Evolutionary conservation across 371 early-diverging fungal species (phyloP), one percentile per base, ranked within the genome.

Genomic region (Mortierella sp.): DNA sequence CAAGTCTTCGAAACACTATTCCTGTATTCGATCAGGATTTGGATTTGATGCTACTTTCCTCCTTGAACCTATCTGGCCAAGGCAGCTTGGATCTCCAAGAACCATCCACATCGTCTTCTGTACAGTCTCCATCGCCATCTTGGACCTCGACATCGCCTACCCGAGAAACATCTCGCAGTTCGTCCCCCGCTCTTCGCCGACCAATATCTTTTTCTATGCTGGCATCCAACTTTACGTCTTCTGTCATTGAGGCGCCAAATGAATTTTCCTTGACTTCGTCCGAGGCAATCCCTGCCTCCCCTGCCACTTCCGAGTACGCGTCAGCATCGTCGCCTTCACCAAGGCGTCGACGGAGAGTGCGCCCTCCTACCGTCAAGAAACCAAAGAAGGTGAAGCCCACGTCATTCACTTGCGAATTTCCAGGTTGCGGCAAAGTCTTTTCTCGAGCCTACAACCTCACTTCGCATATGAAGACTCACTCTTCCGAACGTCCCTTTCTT

Each of bases 371-470:
- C 0, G 28, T 65, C 40, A 72, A 77, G 62, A 77, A 77, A 40
- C 65, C 58, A 28, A 77, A 72, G 33, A 78, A 66, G 40, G 19
- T 66, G 58, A 65, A 60, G 21, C 74, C 70, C 1, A 64, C 79
- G 2, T 57, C 55, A 1, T 73, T 82, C 52, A 64, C 70, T 43
- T 87, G 88, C 55, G 71, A 72, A 36, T 73, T 70, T n/a, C 74
- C 75, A 57, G 77, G 81, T 7, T 96, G 96, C 76, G 84, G 69
- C 61, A 92, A 92, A 74, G 82, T 89, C 7, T 95, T 95, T 71
- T 88, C 92, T 24, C 92, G 94, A 66, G 88, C 92, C 9, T 94
- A 94, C 45, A 94, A 95, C 62, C 86, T 96, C 16, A 93, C 92
- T 55, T 94, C 95, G 0, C 96, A 95, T 76, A 89, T 91, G 83